These are phyloP conservation scores for Phytophthora meadii DNA, from an alignment of 352 stramenopile species.

Conservation along the genomic window DNA sequence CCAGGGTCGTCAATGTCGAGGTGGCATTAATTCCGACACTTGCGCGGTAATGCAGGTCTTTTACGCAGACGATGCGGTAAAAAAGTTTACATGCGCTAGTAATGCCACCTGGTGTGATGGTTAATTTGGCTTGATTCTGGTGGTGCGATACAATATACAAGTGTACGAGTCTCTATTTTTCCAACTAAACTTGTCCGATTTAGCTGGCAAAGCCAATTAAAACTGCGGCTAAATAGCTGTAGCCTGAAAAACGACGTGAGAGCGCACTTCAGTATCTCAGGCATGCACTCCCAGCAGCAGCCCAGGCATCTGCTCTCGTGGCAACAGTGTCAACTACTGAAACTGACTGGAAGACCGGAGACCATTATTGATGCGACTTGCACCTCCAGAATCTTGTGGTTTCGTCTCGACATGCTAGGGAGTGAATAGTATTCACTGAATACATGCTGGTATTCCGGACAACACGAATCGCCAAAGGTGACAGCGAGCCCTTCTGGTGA, in stretches of 20 bases:
- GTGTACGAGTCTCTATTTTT: neutral
- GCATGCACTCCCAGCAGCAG: constrained; percentile 1
- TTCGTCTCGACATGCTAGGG: neutral
- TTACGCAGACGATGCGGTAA: constrained; percentile 10
- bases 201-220: neutral
- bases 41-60: constrained; percentile 5
- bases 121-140: constrained; percentile 17
- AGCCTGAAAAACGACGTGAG: neutral
- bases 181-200: neutral
- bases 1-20: neutral
- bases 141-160: constrained; percentile 8
- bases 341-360: neutral
- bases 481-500: neutral
- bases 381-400: neutral
- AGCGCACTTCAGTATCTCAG: constrained; percentile 5
- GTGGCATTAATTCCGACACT: neutral
- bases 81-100: constrained; percentile 12
- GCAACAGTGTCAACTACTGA: neutral
- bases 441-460: neutral
- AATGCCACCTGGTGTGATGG: neutral
- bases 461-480: neutral
- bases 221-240: neutral
- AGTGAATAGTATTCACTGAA: neutral
- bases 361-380: neutral
- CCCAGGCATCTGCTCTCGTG: neutral